Evolutionary conservation across 2,329 filamentous ascomycete genomes (phyloP).

Genomic region (Cladosporium sp.): DNA sequence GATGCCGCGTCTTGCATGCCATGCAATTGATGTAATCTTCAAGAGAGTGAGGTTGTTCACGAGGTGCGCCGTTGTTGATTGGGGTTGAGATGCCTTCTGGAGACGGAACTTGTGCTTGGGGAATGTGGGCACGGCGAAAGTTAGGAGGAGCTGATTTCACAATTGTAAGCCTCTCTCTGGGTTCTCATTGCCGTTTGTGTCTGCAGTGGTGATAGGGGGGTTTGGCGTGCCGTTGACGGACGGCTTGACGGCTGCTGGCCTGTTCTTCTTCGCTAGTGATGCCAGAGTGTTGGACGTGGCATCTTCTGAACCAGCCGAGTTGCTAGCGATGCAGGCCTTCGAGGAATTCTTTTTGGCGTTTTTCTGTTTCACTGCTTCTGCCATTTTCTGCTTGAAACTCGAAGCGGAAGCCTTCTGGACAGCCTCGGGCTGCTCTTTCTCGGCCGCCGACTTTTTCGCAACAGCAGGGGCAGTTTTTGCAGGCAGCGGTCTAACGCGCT

Average conservation of each 20-base stretch:
- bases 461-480: not conserved
- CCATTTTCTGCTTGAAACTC: conserved; percentile 17
- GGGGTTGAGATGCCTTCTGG: not conserved
- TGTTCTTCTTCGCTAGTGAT: not conserved
- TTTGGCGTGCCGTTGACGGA: no score
- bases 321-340: no score
- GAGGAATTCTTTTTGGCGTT: no score
- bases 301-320: not conserved
- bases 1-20: conserved; percentile 51
- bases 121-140: conserved; percentile 20
- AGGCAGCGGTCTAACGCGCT: not conserved
- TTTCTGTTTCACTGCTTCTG: no score
- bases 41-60: conserved; percentile 12
- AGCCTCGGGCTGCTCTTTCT: conserved; percentile 2
- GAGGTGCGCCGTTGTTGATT: not conserved
- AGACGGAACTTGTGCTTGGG: conserved; percentile 10
- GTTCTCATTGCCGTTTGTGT: not conserved
- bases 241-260: no score
- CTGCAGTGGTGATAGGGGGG: not conserved
- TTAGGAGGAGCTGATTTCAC: conserved; percentile 12
- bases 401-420: conserved; percentile 14
- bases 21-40: conserved; percentile 37
- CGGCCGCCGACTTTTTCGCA: not conserved
- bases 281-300: not conserved
- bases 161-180: conserved; percentile 4